Conservation (phyloP, 2,329 filamentous ascomycete species). For the Cyphellophora europaea region DNA sequence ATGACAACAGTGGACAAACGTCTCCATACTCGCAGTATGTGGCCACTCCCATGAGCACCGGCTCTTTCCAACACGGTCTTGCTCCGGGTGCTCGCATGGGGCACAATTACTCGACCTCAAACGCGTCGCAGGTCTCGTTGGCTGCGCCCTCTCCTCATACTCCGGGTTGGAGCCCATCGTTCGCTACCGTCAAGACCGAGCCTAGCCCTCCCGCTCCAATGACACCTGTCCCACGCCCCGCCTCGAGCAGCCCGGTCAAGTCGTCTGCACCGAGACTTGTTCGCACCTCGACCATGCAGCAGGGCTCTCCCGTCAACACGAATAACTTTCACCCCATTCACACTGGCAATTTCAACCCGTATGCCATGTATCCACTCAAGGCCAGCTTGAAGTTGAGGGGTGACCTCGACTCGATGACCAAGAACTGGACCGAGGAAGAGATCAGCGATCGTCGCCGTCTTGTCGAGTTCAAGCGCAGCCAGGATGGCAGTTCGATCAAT, state of each 20-base stretch:
- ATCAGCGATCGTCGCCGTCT: conserved; percentile 69
- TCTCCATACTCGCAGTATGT: conserved; percentile 41
- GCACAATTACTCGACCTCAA: conserved; percentile 34
- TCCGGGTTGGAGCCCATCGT: conserved; percentile 37
- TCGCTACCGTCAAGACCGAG: conserved; percentile 34
- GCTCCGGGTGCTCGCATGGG: conserved; percentile 29
- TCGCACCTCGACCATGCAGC: conserved; percentile 57
- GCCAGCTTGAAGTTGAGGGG: conserved; percentile 77
- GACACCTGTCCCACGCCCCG: conserved; percentile 25
- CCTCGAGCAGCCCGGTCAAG: conserved; percentile 35
- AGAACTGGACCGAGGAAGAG: conserved; percentile 76
- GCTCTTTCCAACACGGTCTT: conserved; percentile 29
- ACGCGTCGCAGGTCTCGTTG: conserved; percentile 31
- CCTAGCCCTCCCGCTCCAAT: conserved; percentile 35
- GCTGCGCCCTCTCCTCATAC: conserved; percentile 40
- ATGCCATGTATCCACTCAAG: conserved; percentile 69
- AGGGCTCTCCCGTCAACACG: conserved; percentile 39
- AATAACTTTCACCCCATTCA: conserved; percentile 38
- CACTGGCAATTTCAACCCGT: conserved; percentile 55
- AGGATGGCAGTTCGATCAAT: conserved; percentile 71
- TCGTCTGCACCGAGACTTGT: conserved; percentile 51
- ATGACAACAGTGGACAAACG: conserved; percentile 33
- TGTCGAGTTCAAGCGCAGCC: conserved; percentile 77
- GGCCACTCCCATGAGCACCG: conserved; percentile 37
- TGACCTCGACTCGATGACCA: conserved; percentile 74